Evolutionary conservation across 2,329 filamentous ascomycete species (phyloP).

Genomic region (Talaromyces atroroseus): DNA sequence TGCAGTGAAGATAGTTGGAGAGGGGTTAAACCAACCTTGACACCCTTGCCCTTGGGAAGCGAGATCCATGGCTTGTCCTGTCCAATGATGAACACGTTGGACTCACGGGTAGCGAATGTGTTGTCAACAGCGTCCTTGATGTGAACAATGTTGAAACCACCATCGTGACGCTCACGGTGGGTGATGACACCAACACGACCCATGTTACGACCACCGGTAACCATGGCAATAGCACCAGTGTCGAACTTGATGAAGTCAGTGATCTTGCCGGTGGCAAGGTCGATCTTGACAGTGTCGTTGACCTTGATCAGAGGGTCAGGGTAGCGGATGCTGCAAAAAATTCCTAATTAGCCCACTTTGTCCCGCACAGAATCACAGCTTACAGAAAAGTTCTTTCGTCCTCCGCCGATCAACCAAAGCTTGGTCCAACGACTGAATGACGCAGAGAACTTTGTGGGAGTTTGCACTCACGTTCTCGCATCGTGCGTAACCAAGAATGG

Average conservation of each 20-base stretch:
- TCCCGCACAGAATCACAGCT: constrained; percentile 20
- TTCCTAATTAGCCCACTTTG: constrained; percentile 30
- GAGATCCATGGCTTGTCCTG: constrained; percentile 99
- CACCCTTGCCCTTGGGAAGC: constrained; percentile 99
- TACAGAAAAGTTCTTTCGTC: constrained; percentile 27
- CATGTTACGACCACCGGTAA: constrained; percentile 99
- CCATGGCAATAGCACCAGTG: constrained; percentile 96
- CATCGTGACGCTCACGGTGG: constrained; percentile 99
- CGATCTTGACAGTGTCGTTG: constrained; percentile 99
- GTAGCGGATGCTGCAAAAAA: constrained; percentile 80
- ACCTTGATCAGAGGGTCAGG: constrained; percentile 98
- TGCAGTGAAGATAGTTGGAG: background rate
- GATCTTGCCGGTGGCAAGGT: constrained; percentile 96
- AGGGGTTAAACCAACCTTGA: constrained; percentile 58
- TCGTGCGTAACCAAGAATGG: constrained; percentile 99
- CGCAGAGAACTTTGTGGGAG: constrained; percentile 61
- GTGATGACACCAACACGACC: constrained; percentile 99
- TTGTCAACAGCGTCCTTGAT: constrained; percentile 99
- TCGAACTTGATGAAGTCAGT: constrained; percentile 98
- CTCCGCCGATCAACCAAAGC: constrained; percentile 68
- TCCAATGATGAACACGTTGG: constrained; percentile 99
- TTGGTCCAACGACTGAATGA: constrained; percentile 99
- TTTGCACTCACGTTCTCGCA: constrained; percentile 97
- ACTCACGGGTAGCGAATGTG: constrained; percentile 98
- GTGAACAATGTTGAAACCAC: constrained; percentile 99